Evolutionary conservation across 805 yeast species (phyloP).

Genomic region (Jamesozyma rosinii): DNA sequence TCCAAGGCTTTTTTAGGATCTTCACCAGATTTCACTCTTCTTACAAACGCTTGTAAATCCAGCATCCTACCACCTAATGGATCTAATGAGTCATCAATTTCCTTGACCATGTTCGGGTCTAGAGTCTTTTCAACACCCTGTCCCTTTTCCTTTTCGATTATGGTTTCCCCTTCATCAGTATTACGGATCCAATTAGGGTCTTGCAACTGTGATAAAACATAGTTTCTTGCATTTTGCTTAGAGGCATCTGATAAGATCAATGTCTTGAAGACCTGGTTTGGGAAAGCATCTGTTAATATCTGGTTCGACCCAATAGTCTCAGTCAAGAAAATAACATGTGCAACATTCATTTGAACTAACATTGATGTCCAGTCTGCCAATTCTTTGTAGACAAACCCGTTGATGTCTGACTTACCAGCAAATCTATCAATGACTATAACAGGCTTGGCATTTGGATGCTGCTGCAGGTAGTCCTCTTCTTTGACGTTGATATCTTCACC

Average conservation of each 20-base stretch:
- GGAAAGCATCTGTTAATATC: conserved; percentile 60
- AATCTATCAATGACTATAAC: conserved; percentile 76
- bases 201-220: conserved; percentile 49
- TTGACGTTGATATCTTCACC: conserved; percentile 35
- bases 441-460: conserved; percentile 78
- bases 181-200: conserved; percentile 15
- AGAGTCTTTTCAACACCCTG: conserved; percentile 12
- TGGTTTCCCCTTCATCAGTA: conserved; percentile 14
- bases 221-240: conserved; percentile 54
- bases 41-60: conserved; percentile 80
- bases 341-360: conserved; percentile 65
- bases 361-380: conserved; percentile 85
- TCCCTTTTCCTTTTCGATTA: conserved; percentile 7
- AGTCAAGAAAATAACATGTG: conserved; percentile 83
- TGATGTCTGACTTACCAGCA: conserved; percentile 46
- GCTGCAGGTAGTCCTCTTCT: conserved; percentile 76
- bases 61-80: conserved; percentile 94
- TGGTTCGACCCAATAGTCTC: conserved; percentile 74
- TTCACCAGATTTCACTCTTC: conserved; percentile 86
- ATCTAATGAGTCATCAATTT: conserved; percentile 47
- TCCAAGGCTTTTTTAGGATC: conserved; percentile 62
- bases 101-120: conserved; percentile 8
- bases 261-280: conserved; percentile 77
- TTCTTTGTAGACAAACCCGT: conserved; percentile 60
- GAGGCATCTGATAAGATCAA: conserved; percentile 77